phyloP scores from a whole-genome alignment of 768 basidiomycete genomes.

The Suillus alpinus region DNA sequence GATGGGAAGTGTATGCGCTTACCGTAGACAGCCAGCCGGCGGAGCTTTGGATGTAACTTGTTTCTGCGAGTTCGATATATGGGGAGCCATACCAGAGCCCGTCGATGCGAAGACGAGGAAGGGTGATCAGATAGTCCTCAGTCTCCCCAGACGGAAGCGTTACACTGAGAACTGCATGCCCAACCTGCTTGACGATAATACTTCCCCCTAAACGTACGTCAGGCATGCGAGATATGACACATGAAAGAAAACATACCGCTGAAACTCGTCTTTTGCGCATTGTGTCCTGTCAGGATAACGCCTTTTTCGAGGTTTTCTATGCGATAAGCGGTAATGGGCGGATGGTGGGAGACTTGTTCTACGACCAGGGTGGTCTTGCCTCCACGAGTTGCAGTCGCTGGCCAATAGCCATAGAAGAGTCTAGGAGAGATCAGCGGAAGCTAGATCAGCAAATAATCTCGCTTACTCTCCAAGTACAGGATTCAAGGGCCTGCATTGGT shows the following conservation, averaged over 20 bases:
- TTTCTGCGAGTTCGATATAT: constrained; percentile 87
- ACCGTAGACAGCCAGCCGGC: constrained; percentile 58
- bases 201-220: constrained; percentile 47
- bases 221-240: background rate
- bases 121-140: constrained; percentile 85
- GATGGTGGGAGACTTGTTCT: constrained; percentile 97
- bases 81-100: constrained; percentile 90
- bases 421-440: constrained; percentile 30
- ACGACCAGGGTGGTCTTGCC: constrained; percentile 84
- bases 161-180: constrained; percentile 84
- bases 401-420: constrained; percentile 89
- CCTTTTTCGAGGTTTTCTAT: constrained; percentile 82
- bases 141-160: constrained; percentile 50
- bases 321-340: constrained; percentile 82
- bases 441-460: background rate
- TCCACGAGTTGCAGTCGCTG: constrained; percentile 58
- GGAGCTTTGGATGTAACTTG: constrained; percentile 72
- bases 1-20: constrained; percentile 11
- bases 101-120: constrained; percentile 90
- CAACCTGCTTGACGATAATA: constrained; percentile 91
- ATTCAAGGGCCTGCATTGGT: constrained; percentile 73
- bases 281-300: constrained; percentile 78
- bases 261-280: constrained; percentile 95
- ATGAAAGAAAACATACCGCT: constrained; percentile 46
- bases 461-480: constrained; percentile 92